Evolutionary conservation across 768 basidiomycete species (phyloP).

Genomic region (Suillus subluteus): DNA sequence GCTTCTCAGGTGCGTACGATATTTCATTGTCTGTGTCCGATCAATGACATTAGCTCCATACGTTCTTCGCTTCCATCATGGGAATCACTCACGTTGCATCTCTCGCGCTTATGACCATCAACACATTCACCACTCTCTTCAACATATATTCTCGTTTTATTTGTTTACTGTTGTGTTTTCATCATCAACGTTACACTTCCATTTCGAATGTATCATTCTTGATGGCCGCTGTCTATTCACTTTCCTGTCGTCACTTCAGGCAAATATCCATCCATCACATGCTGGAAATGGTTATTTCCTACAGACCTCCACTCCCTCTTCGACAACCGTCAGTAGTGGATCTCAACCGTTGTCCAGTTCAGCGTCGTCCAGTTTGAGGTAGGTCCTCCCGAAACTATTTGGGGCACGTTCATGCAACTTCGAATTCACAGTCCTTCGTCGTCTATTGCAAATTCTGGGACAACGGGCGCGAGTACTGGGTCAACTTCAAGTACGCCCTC

Average conservation of each 20-base stretch:
- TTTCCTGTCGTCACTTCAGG: not conserved
- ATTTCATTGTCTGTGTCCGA: not conserved
- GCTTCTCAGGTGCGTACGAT: not conserved
- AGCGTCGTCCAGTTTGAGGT: not conserved
- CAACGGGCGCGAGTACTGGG: not conserved
- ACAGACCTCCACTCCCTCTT: not conserved
- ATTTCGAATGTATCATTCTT: not conserved
- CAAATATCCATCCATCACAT: not conserved
- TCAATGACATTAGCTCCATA: not conserved
- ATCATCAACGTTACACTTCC: not conserved
- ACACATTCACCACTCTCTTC: not conserved
- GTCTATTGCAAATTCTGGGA: not conserved
- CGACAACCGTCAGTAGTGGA: not conserved
- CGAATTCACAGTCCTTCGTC: not conserved
- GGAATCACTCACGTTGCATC: not conserved
- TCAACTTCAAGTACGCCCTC: constrained; percentile 10
- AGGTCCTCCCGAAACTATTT: not conserved
- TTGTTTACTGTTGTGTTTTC: too few relatives aligned
- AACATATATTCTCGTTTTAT: not conserved
- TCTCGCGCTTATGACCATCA: not conserved
- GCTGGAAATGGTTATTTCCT: constrained; percentile 4
- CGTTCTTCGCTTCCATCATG: not conserved
- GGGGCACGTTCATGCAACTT: not conserved
- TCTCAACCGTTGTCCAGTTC: not conserved
- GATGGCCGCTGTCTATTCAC: not conserved